Conservation (phyloP, 345 rosid genomes). For the Acer campestre region DNA sequence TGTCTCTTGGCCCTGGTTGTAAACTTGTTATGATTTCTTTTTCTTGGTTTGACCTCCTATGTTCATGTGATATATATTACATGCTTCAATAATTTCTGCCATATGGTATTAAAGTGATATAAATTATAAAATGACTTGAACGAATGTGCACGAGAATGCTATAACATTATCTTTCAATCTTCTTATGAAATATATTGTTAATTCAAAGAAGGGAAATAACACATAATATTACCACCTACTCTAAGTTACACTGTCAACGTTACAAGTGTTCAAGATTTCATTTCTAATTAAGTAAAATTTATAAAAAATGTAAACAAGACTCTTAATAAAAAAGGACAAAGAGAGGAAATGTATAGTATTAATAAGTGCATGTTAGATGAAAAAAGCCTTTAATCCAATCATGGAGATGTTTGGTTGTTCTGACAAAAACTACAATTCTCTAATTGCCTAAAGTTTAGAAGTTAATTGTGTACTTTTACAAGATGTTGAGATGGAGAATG, state of each 20-base stretch:
- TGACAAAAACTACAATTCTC: neutral
- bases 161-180: neutral
- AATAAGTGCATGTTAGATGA: constrained; percentile 3
- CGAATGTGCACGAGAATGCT: neutral
- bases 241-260: neutral
- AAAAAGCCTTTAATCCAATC: neutral
- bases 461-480: neutral
- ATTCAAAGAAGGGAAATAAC: neutral
- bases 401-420: neutral
- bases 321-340: constrained; percentile 1
- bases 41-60: constrained; percentile 2
- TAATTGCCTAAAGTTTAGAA: neutral
- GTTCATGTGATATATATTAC: neutral
- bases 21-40: constrained; percentile 12
- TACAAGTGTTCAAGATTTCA: constrained; percentile 6
- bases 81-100: neutral
- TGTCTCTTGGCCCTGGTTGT: neutral
- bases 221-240: constrained; percentile 3
- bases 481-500: neutral
- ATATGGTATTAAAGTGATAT: neutral
- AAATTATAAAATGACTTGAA: neutral
- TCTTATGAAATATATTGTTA: neutral
- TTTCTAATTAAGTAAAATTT: constrained; percentile 9
- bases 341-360: neutral
- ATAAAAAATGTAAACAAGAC: neutral